Evolutionary conservation across 2,329 filamentous ascomycete species (phyloP), one percentile per base, ranked within the genome.

Genomic region (Colletotrichum noveboracense): DNA sequence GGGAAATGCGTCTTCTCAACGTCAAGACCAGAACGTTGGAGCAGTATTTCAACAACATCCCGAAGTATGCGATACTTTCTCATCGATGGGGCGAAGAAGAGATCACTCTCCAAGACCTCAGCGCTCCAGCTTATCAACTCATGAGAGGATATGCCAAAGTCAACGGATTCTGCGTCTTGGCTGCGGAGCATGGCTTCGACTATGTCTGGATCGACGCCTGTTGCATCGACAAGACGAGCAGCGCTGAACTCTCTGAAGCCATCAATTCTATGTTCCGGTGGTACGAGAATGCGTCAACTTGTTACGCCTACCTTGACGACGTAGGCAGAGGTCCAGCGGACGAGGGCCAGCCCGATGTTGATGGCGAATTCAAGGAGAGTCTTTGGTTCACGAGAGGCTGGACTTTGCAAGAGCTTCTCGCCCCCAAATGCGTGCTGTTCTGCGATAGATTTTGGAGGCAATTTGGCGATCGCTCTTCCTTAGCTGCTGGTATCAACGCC

Each of bases 51-150:
- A 70, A 74, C 34, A 26, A 30, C 4, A 48, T 68, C 5, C 82
- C 80, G 1, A 12, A 43, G 0, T 86, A 85, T 66, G 82, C 80
- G 13, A 85, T 85, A 28, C 79, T 86, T 1, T 85, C 83, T 3
- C 84, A 85, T 61, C 84, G 81, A 1, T 85, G 84, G 83, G 79
- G 78, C 10, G 70, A 78, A 1, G 80, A 81, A 1, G 83, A 85
- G 65, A 78, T 84, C 1, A 76, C 76, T 5, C 81, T 81, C 30
- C 78, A 82, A n/a, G 80, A 83, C 18, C 74, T 80, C 30, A 32
- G 65, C 77, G 5, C 32, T 6, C 28, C 64, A 21, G 38, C 12
- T 26, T 8, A 66, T 58, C 36, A 16, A 5, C 62, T 5, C 3
- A 74, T 65, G n/a, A 74, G 24, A 4, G 82, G 80, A 1, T 82